phyloP scores from a whole-genome alignment of 2,329 filamentous ascomycete genomes.

The Hypoxylon rubiginosum region DNA sequence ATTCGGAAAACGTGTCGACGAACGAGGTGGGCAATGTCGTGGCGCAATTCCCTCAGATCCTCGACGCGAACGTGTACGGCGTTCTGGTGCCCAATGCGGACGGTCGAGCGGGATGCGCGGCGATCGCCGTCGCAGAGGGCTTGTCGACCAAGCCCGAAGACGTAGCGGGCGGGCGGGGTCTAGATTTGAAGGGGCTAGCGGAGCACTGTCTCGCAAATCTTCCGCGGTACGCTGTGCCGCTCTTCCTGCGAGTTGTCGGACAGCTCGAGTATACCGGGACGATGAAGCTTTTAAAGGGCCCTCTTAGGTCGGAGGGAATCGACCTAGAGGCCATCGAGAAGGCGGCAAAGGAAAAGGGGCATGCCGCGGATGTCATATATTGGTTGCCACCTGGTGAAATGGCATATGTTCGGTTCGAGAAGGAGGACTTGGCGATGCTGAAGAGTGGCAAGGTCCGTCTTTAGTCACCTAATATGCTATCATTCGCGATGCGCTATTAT shows the following conservation, averaged over 20 bases:
- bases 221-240: slow-evolving; percentile 61
- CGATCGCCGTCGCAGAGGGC: slow-evolving; percentile 55
- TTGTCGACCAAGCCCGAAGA: slow-evolving; percentile 36
- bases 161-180: slow-evolving; percentile 47
- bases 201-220: slow-evolving; percentile 54
- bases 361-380: slow-evolving; percentile 50
- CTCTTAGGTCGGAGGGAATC: slow-evolving; percentile 58
- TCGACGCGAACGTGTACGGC: slow-evolving; percentile 60
- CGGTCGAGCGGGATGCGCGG: slow-evolving; percentile 59
- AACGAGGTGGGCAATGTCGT: slow-evolving; percentile 59
- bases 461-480: slow-evolving; percentile 19
- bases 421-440: slow-evolving; percentile 54
- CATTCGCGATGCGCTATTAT: not conserved
- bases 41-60: slow-evolving; percentile 56
- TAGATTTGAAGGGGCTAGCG: slow-evolving; percentile 53
- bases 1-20: slow-evolving; percentile 61
- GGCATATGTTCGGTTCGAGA: slow-evolving; percentile 55
- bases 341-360: slow-evolving; percentile 51
- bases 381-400: slow-evolving; percentile 55
- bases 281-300: slow-evolving; percentile 60
- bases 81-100: slow-evolving; percentile 59
- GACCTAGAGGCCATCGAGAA: slow-evolving; percentile 54
- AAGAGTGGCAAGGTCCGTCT: slow-evolving; percentile 41
- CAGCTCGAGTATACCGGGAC: slow-evolving; percentile 60
- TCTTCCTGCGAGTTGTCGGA: slow-evolving; percentile 57